phyloP scores from a whole-genome alignment of 2,329 filamentous ascomycete species.

The Stagonosporopsis chrysanthemi region DNA sequence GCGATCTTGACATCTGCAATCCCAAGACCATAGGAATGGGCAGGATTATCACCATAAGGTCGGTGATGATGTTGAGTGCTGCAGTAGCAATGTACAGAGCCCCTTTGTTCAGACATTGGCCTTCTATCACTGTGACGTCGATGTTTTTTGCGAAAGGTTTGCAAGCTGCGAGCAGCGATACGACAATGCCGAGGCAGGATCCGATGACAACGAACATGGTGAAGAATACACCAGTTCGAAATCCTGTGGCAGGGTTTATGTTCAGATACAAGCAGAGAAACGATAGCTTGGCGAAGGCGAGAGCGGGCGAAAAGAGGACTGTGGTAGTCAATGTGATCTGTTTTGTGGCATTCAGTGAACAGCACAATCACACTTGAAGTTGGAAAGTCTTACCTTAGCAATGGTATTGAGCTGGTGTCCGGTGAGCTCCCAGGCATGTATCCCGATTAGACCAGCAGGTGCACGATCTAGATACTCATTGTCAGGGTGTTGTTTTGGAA shows the following conservation, averaged over 20 bases:
- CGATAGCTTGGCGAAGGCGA: conserved; percentile 25
- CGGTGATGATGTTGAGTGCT: conserved; percentile 28
- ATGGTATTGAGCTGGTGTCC: conserved; percentile 23
- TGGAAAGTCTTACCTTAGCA: conserved; percentile 1
- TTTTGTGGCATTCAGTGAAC: neutral
- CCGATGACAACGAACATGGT: conserved; percentile 29
- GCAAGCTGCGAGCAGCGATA: conserved; percentile 29
- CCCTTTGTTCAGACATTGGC: conserved; percentile 26
- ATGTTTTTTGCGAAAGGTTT: conserved; percentile 22
- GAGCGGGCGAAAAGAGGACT: conserved; percentile 22
- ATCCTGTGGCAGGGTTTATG: conserved; percentile 8
- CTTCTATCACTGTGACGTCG: conserved; percentile 24
- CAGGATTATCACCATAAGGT: conserved; percentile 23
- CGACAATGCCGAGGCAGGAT: conserved; percentile 24
- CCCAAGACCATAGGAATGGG: conserved; percentile 25
- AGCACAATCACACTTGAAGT: neutral
- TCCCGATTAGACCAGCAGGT: conserved; percentile 20
- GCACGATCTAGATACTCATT: conserved; percentile 12
- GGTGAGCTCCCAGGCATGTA: conserved; percentile 26
- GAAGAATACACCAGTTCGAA: conserved; percentile 17
- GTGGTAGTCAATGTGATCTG: conserved; percentile 24
- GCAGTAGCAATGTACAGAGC: conserved; percentile 29
- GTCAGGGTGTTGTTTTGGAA: neutral
- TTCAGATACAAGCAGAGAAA: conserved; percentile 25
- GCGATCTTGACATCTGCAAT: conserved; percentile 22